Evolutionary conservation across 495 filamentous ascomycete species (phyloP), one percentile per base, ranked within the genome.

Genomic region (Pseudotulostoma volvatum): DNA sequence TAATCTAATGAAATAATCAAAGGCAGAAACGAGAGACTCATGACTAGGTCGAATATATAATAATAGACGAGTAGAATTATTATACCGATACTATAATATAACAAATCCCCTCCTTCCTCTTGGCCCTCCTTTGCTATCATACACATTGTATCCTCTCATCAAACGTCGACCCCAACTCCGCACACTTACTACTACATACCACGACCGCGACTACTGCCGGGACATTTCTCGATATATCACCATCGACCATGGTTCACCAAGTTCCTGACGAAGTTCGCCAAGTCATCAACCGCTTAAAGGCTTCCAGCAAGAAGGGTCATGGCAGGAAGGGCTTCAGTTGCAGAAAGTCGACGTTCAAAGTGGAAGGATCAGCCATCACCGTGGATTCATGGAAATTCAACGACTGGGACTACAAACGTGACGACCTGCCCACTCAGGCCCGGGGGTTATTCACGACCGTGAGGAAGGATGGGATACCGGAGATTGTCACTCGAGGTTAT

Each of bases 381-480:
- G 86, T 96, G 17, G 75, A 92, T 50, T 94, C 88, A 3, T 97
- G 90, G 90, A 76, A 78, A 18, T 81, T 95, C 52, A 72, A 78
- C 49, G 90, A 97, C 42, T 88, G 77, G 80, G 88, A 95, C 48
- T 96, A 93, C 68, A 95, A 94, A 58, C 81, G 78, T 38, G 47
- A 52, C 7, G 66, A 82, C 39, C 71, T 97, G 3, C 90, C 90
- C 3, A 92, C 79, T 4, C 92, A 93, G 52, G 84, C 90, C 13
- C 76, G 90, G 14, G 92, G 92, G 15, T 70, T 97, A 1, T 97
- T 97, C 57, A 97, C 87, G 14, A 77, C 75, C 32, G 67, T 56
- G 43, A 72, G 66, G 33, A 59, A 64, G 35, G 61, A 74, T 15
- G 74, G 76, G 3, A 61, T 65, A 2, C 65, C 71, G 11, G 84